Percentiles rank a stretch among this genome's conserved stretches.
Evolutionary conservation across 371 early-diverging fungal species (phyloP).

Genomic region (Mucor velutinosus): DNA sequence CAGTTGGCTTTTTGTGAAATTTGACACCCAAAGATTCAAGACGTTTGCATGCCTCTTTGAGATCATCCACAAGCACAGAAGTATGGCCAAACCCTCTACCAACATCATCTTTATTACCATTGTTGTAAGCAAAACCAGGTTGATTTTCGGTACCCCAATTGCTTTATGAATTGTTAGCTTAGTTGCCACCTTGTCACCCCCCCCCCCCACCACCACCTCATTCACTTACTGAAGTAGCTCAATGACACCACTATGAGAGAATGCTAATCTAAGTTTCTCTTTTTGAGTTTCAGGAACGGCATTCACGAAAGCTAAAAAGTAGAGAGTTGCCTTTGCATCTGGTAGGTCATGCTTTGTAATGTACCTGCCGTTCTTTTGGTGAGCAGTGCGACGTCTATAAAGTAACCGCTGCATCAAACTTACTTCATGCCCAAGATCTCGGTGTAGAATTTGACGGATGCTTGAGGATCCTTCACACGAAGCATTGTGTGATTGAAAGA

Average conservation of each 20-base stretch:
- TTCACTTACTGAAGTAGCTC: conserved; percentile 79
- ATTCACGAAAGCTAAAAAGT: conserved; percentile 74
- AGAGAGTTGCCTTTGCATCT: conserved; percentile 72
- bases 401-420: background rate
- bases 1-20: conserved; percentile 76
- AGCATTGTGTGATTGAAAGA: conserved; percentile 84
- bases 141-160: conserved; percentile 89
- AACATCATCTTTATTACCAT: conserved; percentile 69
- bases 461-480: conserved; percentile 80
- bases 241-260: conserved; percentile 72
- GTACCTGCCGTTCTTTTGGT: conserved; percentile 36
- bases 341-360: conserved; percentile 59
- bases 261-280: conserved; percentile 55
- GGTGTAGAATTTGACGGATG: conserved; percentile 75
- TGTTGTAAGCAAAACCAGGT: conserved; percentile 68
- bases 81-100: conserved; percentile 84
- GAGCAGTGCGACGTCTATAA: no score
- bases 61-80: conserved; percentile 78
- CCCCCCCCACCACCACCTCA: no score
- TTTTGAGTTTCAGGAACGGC: conserved; percentile 50
- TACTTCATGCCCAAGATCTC: conserved; percentile 86
- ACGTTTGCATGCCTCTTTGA: conserved; percentile 77
- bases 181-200: background rate
- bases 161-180: conserved; percentile 23
- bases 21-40: conserved; percentile 72